Conservation (phyloP, 805 yeast species). For the Scheffersomyces ergatensis region DNA sequence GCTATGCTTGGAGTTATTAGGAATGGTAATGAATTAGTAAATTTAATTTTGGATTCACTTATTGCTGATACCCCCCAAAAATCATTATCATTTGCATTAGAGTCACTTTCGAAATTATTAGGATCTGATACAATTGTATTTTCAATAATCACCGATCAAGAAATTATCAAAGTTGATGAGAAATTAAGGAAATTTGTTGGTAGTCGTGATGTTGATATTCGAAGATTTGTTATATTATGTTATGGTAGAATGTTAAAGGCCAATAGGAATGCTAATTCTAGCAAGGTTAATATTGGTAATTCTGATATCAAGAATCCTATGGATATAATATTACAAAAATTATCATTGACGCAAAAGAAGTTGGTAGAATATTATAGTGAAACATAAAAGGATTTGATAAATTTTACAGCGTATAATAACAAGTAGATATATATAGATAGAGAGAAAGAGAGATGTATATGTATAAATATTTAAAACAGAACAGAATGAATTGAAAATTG, state of each 20-base stretch:
- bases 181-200: conserved; percentile 22
- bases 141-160: conserved; percentile 13
- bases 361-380: conserved; percentile 46
- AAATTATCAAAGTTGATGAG: conserved; percentile 25
- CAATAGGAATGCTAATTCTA: not conserved
- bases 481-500: no score
- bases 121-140: conserved; percentile 14
- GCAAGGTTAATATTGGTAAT: not conserved
- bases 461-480: no score
- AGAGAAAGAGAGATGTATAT: no score
- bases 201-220: conserved; percentile 30
- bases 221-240: conserved; percentile 35
- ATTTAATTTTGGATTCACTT: conserved; percentile 12
- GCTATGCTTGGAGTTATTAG: conserved; percentile 28
- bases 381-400: conserved; percentile 2
- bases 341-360: conserved; percentile 43
- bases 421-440: no score
- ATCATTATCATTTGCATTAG: not conserved
- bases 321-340: conserved; percentile 27
- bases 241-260: conserved; percentile 32
- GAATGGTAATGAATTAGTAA: conserved; percentile 17
- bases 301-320: conserved; percentile 10
- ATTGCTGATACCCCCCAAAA: conserved; percentile 4
- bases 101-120: conserved; percentile 22
- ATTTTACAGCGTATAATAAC: no score